A percentile compares a stretch with the other conserved stretches of the same genome.
phyloP scores from a whole-genome alignment of 2,329 filamentous ascomycete genomes.

The Albifimbria verrucaria region DNA sequence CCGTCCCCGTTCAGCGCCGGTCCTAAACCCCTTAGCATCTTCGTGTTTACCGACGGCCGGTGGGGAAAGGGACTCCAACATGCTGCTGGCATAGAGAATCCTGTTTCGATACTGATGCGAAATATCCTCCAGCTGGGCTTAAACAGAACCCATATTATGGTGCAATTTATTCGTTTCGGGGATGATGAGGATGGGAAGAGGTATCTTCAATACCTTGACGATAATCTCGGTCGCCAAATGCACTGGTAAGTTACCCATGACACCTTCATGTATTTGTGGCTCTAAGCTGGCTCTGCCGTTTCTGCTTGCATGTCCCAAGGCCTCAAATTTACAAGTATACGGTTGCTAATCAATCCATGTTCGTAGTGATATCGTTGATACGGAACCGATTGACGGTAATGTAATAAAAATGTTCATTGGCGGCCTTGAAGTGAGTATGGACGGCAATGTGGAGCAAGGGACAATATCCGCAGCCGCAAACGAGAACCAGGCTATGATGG shows the following conservation, averaged over 20 bases:
- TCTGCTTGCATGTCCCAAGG: neutral
- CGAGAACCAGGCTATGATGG: too few species aligned
- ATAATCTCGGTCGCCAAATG: neutral
- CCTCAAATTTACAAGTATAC: neutral
- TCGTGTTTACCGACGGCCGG: slow-evolving; percentile 10
- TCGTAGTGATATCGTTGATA: slow-evolving; percentile 10
- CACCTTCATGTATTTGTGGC: too few species aligned
- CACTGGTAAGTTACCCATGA: slow-evolving; percentile 2
- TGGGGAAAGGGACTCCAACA: neutral
- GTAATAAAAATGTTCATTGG: slow-evolving; percentile 8
- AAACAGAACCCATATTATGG: slow-evolving; percentile 4
- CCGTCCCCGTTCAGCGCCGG: neutral
- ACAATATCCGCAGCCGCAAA: too few species aligned
- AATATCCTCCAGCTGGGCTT: neutral
- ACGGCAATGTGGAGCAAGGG: neutral
- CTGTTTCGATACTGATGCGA: slow-evolving; percentile 5
- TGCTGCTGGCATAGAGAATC: slow-evolving; percentile 8
- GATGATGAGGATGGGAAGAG: slow-evolving; percentile 7
- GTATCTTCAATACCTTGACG: slow-evolving; percentile 4
- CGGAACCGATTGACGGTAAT: slow-evolving; percentile 8
- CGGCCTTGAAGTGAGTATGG: neutral
- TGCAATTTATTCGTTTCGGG: slow-evolving; percentile 11
- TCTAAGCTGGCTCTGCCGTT: neutral
- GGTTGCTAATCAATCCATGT: neutral
- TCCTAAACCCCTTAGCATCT: slow-evolving; percentile 5